A percentile compares a stretch with the other conserved stretches of the same genome.
These are phyloP conservation scores for Phytophthora sansomeana DNA, from an alignment of 352 stramenopile species.

Conservation along the genomic window DNA sequence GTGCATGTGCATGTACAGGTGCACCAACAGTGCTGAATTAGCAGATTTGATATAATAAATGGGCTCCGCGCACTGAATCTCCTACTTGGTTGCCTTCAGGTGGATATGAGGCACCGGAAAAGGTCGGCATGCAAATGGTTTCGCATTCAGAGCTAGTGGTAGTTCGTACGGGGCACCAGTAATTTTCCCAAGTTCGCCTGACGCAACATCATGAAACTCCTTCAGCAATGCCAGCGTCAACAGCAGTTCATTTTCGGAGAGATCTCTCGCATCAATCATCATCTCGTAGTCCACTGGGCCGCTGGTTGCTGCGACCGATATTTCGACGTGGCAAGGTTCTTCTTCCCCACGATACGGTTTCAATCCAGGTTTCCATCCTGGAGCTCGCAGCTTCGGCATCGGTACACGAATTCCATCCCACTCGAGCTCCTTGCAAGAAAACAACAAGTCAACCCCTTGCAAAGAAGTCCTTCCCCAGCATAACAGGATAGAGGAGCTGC, in stretches of 20 bases:
- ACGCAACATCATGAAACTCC: constrained; percentile 5
- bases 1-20: too few species aligned
- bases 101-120: constrained; percentile 7
- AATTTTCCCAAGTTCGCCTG: not conserved
- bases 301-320: not conserved
- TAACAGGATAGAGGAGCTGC: constrained; percentile 5
- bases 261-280: too few species aligned
- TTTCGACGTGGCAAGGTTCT: not conserved
- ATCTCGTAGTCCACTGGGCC: too few species aligned
- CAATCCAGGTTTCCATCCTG: not conserved
- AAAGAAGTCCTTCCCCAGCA: constrained; percentile 16
- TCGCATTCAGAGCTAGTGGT: not conserved
- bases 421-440: constrained; percentile 1
- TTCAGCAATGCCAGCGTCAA: constrained; percentile 7
- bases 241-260: too few species aligned
- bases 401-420: constrained; percentile 4
- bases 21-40: too few species aligned
- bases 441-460: constrained; percentile 8
- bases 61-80: too few species aligned
- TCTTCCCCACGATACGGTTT: not conserved
- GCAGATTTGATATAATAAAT: too few species aligned
- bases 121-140: not conserved
- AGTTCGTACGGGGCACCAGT: constrained; percentile 3
- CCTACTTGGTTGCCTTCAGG: constrained; percentile 1
- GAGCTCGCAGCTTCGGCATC: constrained; percentile 2